A percentile compares a stretch with the other conserved stretches of the same genome.
These are phyloP conservation scores for Poa pratensis DNA, from an alignment of 176 grass and related monocot species.

Conservation along the genomic window DNA sequence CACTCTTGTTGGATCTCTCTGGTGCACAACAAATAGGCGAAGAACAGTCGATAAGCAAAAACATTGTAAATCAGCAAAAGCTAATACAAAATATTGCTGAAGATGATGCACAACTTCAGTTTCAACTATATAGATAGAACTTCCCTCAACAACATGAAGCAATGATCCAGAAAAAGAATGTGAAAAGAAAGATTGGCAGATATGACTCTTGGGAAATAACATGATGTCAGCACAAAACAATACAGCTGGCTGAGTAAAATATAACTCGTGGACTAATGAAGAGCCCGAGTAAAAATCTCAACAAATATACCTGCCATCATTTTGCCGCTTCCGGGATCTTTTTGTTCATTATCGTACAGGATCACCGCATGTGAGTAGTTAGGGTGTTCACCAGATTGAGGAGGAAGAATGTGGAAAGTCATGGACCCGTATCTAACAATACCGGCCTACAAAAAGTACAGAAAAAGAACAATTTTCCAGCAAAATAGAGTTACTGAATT, in stretches of 20 bases:
- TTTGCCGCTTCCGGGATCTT: conserved; percentile 18
- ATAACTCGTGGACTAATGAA: conserved; percentile 16
- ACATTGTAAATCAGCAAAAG: conserved; percentile 11
- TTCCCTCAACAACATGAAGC: conserved; percentile 2
- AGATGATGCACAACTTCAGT: conserved; percentile 2
- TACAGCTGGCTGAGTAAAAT: conserved; percentile 7
- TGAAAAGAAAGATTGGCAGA: conserved; percentile 1
- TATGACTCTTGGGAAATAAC: conserved; percentile 1
- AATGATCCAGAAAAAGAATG: conserved; percentile 21
- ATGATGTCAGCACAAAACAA: neutral
- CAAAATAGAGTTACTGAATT: conserved; percentile 34
- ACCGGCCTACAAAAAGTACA: conserved; percentile 48
- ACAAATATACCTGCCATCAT: conserved; percentile 46
- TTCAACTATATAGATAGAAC: conserved; percentile 16
- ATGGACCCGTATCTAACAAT: conserved; percentile 37
- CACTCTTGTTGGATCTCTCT: conserved; percentile 41
- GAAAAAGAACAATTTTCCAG: neutral
- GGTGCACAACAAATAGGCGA: conserved; percentile 20
- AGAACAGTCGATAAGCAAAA: conserved; percentile 21
- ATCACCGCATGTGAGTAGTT: conserved; percentile 62
- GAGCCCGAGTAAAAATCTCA: conserved; percentile 31
- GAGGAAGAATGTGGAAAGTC: conserved; percentile 53
- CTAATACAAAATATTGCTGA: conserved; percentile 15
- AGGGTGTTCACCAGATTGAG: conserved; percentile 40
- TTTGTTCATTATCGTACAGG: conserved; percentile 43